Base-by-base conservation (phyloP, 148 eudicot genomes). In the Cornus controversa region DNA sequence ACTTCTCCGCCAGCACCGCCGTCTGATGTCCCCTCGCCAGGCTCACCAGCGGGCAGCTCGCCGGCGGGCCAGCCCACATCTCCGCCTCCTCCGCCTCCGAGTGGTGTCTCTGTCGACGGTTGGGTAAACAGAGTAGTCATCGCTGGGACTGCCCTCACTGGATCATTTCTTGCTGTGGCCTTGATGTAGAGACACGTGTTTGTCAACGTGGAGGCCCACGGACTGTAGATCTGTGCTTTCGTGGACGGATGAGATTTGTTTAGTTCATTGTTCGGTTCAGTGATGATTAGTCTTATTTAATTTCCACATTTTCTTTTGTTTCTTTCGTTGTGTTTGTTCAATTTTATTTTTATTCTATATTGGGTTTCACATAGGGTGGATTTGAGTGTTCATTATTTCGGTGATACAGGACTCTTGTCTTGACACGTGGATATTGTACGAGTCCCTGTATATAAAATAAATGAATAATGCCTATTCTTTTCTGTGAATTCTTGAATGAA, bases 91-190 rank as follows among this genome's bases (percentile, higher is more conserved):
- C 75, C 20, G 79, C 16, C 62, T 34, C 34, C 81, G 4, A 75
- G 71, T 13, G 72, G 77, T 16, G 63, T 67, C 18, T 66, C 57
- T 10, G 58, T 76, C 10, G 80, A 71, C 65, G 82, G 82, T 1
- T 64, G 79, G 47, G 68, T 64, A 31, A 80, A 72, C 78, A 79
- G 84, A 36, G 82, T 66, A 0, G 73, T 65, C 60, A 24, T 78
- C 20, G 78, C 82, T 27, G 82, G 86, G 50, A 81, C 89, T 22
- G 89, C 86, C 4, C 20, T 83, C 67, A 29, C 84, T 15, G 86
- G 79, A 37, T 54, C 78, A 10, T 71, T 82, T 60, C 50, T 86
- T 3, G 84, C 84, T 73, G 57, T 65, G 66, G 80, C 83, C 2
- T 72, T 86, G 80, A 83, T 86, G 79, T 86, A 80, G 75, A 69